Evolutionary conservation across 768 basidiomycete genomes (phyloP).

Genomic region (Leucogyrophana mollusca): DNA sequence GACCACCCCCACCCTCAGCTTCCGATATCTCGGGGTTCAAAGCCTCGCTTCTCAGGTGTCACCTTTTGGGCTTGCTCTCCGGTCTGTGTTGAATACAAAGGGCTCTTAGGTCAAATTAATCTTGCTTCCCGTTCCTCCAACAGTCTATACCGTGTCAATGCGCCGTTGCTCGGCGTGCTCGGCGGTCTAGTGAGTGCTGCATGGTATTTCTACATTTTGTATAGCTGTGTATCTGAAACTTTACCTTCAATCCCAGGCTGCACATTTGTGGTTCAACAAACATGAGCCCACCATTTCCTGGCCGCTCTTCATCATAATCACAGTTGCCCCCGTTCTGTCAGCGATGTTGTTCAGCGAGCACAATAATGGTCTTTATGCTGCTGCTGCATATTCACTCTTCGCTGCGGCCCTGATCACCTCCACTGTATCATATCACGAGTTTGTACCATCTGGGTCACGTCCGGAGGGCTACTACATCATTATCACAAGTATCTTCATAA

Average conservation of each 20-base stretch:
- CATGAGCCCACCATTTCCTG: not conserved
- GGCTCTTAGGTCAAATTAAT: too few relatives aligned
- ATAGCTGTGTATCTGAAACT: slow-evolving; percentile 1
- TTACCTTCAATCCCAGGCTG: slow-evolving; percentile 1
- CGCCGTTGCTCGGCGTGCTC: too few relatives aligned
- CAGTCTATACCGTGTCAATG: too few relatives aligned
- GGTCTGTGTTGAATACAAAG: too few relatives aligned
- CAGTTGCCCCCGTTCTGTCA: not conserved
- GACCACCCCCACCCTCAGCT: too few relatives aligned
- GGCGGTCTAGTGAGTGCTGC: not conserved
- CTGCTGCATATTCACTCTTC: slow-evolving; percentile 13
- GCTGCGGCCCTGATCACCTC: slow-evolving; percentile 21
- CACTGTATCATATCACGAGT: slow-evolving; percentile 32
- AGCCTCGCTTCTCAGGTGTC: too few relatives aligned
- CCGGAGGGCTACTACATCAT: slow-evolving; percentile 16
- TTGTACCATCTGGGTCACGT: slow-evolving; percentile 17
- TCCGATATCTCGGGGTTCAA: too few relatives aligned
- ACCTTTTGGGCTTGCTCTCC: too few relatives aligned
- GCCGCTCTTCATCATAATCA: not conserved
- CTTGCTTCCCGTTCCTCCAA: too few relatives aligned
- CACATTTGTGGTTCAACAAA: slow-evolving; percentile 3
- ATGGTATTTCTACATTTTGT: not conserved
- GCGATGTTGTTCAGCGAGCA: too few relatives aligned
- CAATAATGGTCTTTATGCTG: not conserved
- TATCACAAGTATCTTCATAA: slow-evolving; percentile 24